Evolutionary conservation across 768 basidiomycete genomes (phyloP).

Genomic region (Piloderma croceum): DNA sequence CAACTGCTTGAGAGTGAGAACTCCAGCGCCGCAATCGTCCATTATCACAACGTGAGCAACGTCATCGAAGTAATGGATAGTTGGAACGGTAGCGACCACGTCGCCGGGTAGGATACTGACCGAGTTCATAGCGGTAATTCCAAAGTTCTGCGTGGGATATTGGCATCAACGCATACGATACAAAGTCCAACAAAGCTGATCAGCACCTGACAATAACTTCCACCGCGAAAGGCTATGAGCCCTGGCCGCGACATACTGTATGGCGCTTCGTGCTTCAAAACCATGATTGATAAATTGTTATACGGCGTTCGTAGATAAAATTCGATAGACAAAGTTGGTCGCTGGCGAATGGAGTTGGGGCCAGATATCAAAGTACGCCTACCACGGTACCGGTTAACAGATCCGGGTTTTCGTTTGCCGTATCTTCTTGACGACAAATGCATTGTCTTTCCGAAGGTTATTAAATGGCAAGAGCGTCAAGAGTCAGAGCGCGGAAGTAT

Average conservation of each 20-base stretch:
- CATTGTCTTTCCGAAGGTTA: too few species aligned
- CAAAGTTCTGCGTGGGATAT: conserved; percentile 32
- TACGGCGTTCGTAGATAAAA: conserved; percentile 38
- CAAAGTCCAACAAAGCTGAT: too few species aligned
- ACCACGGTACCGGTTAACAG: too few species aligned
- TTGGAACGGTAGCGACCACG: conserved; percentile 43
- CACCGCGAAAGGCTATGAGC: conserved; percentile 26
- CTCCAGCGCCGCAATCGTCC: conserved; percentile 48
- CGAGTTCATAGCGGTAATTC: conserved; percentile 45
- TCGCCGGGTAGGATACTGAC: conserved; percentile 34
- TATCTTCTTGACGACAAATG: too few species aligned
- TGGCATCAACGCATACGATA: too few species aligned
- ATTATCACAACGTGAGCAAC: conserved; percentile 50
- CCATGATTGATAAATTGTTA: conserved; percentile 39
- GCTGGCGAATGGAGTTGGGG: conserved; percentile 46
- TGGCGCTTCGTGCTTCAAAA: conserved; percentile 55
- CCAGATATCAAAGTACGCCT: too few species aligned
- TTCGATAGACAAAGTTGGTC: conserved; percentile 53
- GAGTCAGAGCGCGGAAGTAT: too few species aligned
- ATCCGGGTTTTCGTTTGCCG: too few species aligned
- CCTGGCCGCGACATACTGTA: conserved; percentile 27
- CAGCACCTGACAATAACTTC: conserved; percentile 56
- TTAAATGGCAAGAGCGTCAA: too few species aligned
- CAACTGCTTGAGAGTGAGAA: conserved; percentile 36
- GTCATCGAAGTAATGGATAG: conserved; percentile 45